Conservation (phyloP, 768 basidiomycete genomes). For the Chalciporus pseudorubinellus region DNA sequence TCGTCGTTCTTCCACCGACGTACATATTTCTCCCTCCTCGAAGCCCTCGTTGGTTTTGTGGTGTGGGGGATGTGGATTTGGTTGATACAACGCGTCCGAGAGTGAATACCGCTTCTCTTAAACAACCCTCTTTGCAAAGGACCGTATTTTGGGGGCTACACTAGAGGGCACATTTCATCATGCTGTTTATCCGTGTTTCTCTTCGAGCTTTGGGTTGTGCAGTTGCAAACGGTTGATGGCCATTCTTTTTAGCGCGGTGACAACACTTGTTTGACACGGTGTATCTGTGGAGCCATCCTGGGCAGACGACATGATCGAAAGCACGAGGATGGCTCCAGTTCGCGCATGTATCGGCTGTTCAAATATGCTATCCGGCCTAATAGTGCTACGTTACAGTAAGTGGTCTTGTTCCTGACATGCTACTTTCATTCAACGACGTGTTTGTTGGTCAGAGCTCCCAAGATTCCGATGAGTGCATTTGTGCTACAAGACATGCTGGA, state of each 20-base stretch:
- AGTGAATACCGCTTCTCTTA: constrained; percentile 55
- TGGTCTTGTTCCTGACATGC: constrained; percentile 15
- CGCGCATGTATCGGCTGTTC: constrained; percentile 63
- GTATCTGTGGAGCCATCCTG: constrained; percentile 79
- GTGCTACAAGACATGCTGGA: constrained; percentile 90
- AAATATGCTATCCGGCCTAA: constrained; percentile 84
- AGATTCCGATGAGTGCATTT: constrained; percentile 78
- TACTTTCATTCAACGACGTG: not conserved
- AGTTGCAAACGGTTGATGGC: constrained; percentile 17
- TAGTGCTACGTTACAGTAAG: constrained; percentile 60
- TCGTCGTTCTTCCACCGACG: constrained; percentile 73
- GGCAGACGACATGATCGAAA: constrained; percentile 65
- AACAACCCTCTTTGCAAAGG: constrained; percentile 87
- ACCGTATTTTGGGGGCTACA: constrained; percentile 84
- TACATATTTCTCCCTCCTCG: constrained; percentile 22
- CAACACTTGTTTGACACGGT: constrained; percentile 65
- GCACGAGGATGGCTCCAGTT: constrained; percentile 26
- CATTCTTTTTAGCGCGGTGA: constrained; percentile 46
- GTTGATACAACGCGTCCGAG: constrained; percentile 97
- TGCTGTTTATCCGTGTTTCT: not conserved
- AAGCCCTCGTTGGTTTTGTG: constrained; percentile 63
- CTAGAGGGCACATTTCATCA: constrained; percentile 64
- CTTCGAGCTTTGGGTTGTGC: constrained; percentile 12
- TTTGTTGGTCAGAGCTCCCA: constrained; percentile 30
- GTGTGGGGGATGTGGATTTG: constrained; percentile 37